Evolutionary conservation across 208 protist species (phyloP), one percentile per base, ranked within the genome.

Genomic region (Trypanosoma avium): DNA sequence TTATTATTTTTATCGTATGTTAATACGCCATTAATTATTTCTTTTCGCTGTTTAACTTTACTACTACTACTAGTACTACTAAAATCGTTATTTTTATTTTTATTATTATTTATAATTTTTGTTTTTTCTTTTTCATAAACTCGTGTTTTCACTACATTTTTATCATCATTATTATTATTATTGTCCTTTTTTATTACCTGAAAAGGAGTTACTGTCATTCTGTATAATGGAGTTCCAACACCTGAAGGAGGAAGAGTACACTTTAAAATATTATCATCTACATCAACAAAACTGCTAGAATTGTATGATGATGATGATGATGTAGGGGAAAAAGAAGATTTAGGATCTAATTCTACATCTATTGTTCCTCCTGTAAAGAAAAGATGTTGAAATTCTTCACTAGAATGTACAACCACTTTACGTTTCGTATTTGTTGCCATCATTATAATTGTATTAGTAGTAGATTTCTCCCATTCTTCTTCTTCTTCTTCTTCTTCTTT

Each of bases 361-460:
- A 53, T 24, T 17, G 15, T 22, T 19, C 19, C 47, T 50, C 32
- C 49, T 9, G 26, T 26, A 27, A 36, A 24, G 26, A 61, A 64
- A 10, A 73, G 24, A 13, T 50, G 15, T 42, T 67, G 27, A 3
- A 73, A 27, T 40, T 73, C 67, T 55, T 60, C 59, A 26, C 32
- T 8, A 32, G 59, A 67, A 32, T 29, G 58, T 12, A 73, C 49
- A 33, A 65, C 32, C 32, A 40, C 40, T 21, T 56, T 48, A 12
- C 21, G 10, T 46, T 7, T 4, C 27, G 4, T n/a, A n/a, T n/a
- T n/a, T n/a, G n/a, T n/a, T n/a, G n/a, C n/a, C n/a, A n/a, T n/a
- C n/a, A n/a, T n/a, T n/a, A n/a, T n/a, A n/a, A n/a, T n/a, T n/a
- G n/a, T n/a, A n/a, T n/a, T n/a, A n/a, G n/a, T n/a, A n/a, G n/a